Percentiles rank a stretch among this genome's conserved stretches.
These are phyloP conservation scores for Glomus cerebriforme DNA, from an alignment of 192 early-diverging fungal genomes.

Conservation along the genomic window DNA sequence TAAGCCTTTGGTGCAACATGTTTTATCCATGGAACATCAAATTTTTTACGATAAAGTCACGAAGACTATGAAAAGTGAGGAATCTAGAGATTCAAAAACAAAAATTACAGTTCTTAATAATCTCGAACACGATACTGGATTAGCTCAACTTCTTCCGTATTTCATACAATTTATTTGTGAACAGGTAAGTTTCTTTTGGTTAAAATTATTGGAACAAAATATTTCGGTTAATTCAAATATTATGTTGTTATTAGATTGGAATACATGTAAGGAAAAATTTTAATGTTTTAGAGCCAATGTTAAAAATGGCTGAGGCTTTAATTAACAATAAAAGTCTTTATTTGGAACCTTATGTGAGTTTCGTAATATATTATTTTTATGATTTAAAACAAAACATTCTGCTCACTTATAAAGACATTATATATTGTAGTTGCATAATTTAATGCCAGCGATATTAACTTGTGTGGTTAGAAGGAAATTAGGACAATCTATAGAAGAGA, in stretches of 20 bases:
- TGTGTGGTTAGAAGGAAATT: conserved; percentile 88
- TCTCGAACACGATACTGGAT: conserved; percentile 85
- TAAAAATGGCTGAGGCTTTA: conserved; percentile 78
- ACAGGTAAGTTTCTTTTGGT: conserved; percentile 50
- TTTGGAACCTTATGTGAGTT: conserved; percentile 89
- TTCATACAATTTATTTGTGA: conserved; percentile 92
- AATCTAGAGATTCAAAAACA: conserved; percentile 55
- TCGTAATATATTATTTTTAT: not conserved
- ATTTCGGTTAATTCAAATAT: not conserved
- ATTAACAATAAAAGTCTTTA: conserved; percentile 87
- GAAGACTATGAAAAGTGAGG: conserved; percentile 69
- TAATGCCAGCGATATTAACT: conserved; percentile 91
- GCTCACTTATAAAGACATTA: not conserved
- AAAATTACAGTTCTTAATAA: conserved; percentile 78
- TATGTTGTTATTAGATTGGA: conserved; percentile 64
- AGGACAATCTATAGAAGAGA: conserved; percentile 65
- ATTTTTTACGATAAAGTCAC: conserved; percentile 93
- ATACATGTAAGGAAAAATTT: conserved; percentile 76
- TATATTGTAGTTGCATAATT: conserved; percentile 81
- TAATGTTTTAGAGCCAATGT: conserved; percentile 67
- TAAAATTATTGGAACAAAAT: not conserved
- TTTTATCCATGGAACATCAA: conserved; percentile 91
- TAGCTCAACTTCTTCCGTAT: conserved; percentile 94
- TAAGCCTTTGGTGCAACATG: conserved; percentile 83
- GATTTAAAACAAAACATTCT: not conserved